phyloP scores from a whole-genome alignment of 306 rosid genomes.

The Cucurbita moschata region DNA sequence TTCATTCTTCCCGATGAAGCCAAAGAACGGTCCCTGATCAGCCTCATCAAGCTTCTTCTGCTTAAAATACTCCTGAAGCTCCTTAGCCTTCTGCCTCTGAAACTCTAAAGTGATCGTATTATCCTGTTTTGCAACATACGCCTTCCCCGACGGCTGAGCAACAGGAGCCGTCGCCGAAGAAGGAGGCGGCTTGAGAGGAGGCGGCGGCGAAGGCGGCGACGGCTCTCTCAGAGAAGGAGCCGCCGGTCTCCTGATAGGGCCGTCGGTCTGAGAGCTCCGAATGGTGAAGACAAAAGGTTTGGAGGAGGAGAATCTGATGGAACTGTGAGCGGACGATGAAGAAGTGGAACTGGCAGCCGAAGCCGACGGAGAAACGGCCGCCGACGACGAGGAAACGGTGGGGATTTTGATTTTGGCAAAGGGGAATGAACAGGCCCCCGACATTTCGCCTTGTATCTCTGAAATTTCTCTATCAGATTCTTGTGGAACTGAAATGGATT shows the following conservation, averaged over 20 bases:
- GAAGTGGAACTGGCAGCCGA: conserved; percentile 10
- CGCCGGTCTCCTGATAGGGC: conserved; percentile 84
- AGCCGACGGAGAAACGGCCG: conserved; percentile 30
- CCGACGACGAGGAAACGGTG: conserved; percentile 18
- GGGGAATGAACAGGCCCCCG: conserved; percentile 61
- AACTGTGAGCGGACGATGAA: conserved; percentile 20
- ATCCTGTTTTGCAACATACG: conserved; percentile 24
- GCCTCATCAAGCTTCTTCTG: conserved; percentile 82
- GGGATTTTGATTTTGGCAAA: conserved; percentile 45
- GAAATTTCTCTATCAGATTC: neutral
- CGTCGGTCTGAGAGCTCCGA: conserved; percentile 67
- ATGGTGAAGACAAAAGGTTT: conserved; percentile 24
- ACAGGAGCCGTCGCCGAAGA: conserved; percentile 62
- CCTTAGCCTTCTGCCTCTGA: conserved; percentile 97
- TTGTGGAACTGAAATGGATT: neutral
- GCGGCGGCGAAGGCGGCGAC: conserved; percentile 12
- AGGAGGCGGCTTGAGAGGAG: conserved; percentile 27
- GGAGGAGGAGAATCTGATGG: conserved; percentile 21
- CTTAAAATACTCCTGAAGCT: conserved; percentile 80
- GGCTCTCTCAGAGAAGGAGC: conserved; percentile 64
- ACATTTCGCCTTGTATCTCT: conserved; percentile 23
- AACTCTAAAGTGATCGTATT: conserved; percentile 61
- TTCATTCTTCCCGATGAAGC: conserved; percentile 79
- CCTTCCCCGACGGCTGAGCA: conserved; percentile 25
- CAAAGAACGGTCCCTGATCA: conserved; percentile 66